A percentile compares a stretch with the other conserved stretches of the same genome.
These are phyloP conservation scores for Cladosporium sphaerospermum DNA, from an alignment of 2,329 filamentous ascomycete genomes.

Conservation along the genomic window DNA sequence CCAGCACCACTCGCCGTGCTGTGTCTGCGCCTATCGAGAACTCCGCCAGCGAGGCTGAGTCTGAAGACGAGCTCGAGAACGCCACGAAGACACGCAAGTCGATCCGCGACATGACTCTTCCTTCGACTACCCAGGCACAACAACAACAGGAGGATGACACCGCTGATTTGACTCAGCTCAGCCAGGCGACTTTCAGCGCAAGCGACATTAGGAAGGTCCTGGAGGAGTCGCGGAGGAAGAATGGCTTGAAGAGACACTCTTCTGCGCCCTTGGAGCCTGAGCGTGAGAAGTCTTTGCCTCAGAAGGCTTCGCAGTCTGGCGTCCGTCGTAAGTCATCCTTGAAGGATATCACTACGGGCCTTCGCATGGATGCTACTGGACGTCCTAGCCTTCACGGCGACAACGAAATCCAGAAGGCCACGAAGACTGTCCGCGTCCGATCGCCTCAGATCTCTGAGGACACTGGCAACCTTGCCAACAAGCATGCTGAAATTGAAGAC, in stretches of 20 bases:
- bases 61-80: conserved; percentile 19
- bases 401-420: conserved; percentile 22
- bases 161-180: conserved; percentile 47
- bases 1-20: conserved; percentile 8
- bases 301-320: conserved; percentile 33
- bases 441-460: conserved; percentile 30
- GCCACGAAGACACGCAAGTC: conserved; percentile 14
- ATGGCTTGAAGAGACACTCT: conserved; percentile 24
- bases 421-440: conserved; percentile 31
- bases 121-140: conserved; percentile 14
- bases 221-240: conserved; percentile 47
- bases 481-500: conserved; percentile 27
- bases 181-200: conserved; percentile 35
- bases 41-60: conserved; percentile 19
- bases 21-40: conserved; percentile 17
- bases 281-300: conserved; percentile 36
- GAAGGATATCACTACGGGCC: conserved; percentile 41
- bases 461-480: conserved; percentile 24
- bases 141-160: conserved; percentile 19
- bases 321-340: conserved; percentile 49
- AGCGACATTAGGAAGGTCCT: conserved; percentile 48
- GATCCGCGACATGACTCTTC: conserved; percentile 5
- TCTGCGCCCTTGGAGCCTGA: conserved; percentile 15
- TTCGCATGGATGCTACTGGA: conserved; percentile 22
- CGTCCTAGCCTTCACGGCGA: conserved; percentile 20